Base-by-base conservation (phyloP, 305 asterid genomes). In the Solanum hybrid region DNA sequence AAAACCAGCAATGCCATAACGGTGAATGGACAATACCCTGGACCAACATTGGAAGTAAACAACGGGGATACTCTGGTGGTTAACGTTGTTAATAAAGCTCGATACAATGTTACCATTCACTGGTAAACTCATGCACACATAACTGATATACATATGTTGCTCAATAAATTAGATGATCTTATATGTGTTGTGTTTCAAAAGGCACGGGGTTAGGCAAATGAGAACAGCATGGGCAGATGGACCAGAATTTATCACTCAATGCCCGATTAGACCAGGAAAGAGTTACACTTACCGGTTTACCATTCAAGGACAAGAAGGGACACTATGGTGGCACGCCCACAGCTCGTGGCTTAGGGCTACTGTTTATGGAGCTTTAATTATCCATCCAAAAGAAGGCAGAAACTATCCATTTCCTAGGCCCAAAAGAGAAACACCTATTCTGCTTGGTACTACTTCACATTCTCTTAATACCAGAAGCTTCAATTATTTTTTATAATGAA, bases 291-390 rank as follows among this genome's bases (percentile, higher is more conserved):
- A 95, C 88, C 91, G 95, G 7, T 95, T 95, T 79, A 94, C 95
- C 0, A 95, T 95, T 75, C 93, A 93, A 89, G 94, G 93, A 14
- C 98, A 95, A 80, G 98, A 94, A 88, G 98, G 98, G 26, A 95
- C 98, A 5, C 93, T 95, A 1, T 95, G 97, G 98, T 95, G 98
- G 98, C 98, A 95, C 89, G 98, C 98, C 31, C 98, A 95, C 86
- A 95, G 98, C 79, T 92, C 96, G 4, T 95, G 96, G 96, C 94
- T 95, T 77, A 91, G 98, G 89, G 98, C 98, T 77, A 95, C 98
- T 29, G 95, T 94, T 72, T 95, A 95, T 36, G 98, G 98, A 5
- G 97, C 95, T 14, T 35, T 95, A 15, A 87, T 95, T 89, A 93
- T 95, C 72, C 95, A 91, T 45, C 98, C 98, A 17, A 92, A 86